A percentile compares a stretch with the other conserved stretches of the same genome.
Conservation (phyloP, 257 asterid species). For the Paulownia fortunei region DNA sequence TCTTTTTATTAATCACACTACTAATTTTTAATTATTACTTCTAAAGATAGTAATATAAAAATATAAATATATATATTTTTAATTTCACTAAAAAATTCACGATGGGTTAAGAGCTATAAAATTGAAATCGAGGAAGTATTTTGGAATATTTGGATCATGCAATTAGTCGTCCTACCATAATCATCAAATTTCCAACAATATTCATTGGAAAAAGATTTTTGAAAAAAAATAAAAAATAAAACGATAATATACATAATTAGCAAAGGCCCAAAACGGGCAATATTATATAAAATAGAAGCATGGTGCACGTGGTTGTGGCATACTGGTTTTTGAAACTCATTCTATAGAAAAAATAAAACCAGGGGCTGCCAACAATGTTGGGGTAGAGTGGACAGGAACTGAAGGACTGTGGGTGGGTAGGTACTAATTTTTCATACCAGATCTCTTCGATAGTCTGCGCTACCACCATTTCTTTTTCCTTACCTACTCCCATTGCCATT, state of each 20-base stretch:
- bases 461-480: slow-evolving; percentile 22
- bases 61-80: too few relatives aligned
- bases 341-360: slow-evolving; percentile 20
- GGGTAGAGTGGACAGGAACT: not conserved
- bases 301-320: slow-evolving; percentile 38
- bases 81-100: too few relatives aligned
- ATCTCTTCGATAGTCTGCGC: not conserved
- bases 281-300: slow-evolving; percentile 10
- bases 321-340: slow-evolving; percentile 2
- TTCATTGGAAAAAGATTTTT: not conserved
- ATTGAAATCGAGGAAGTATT: too few relatives aligned
- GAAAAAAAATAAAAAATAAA: not conserved
- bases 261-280: not conserved
- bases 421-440: slow-evolving; percentile 16
- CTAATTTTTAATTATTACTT: too few relatives aligned
- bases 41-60: too few relatives aligned
- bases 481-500: slow-evolving; percentile 27
- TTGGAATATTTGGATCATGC: too few relatives aligned
- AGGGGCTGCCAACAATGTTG: slow-evolving; percentile 30
- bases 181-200: not conserved
- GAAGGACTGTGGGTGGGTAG: slow-evolving; percentile 14
- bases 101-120: too few relatives aligned
- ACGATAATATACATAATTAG: not conserved
- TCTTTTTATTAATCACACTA: not conserved
- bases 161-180: not conserved